phyloP scores from a whole-genome alignment of 768 basidiomycete species.

The Collybia nuda region DNA sequence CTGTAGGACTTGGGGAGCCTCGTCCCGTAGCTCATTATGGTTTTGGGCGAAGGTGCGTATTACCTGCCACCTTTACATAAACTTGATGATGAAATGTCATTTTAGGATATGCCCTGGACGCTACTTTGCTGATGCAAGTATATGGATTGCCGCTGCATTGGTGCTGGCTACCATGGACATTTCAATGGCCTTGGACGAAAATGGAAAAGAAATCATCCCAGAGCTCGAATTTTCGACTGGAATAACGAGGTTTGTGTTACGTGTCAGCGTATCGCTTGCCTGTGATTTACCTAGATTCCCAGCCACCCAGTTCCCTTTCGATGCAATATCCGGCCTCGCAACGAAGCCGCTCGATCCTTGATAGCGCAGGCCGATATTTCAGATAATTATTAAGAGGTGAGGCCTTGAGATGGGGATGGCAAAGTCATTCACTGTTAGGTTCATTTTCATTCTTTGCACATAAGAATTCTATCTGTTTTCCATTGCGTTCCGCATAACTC shows the following conservation, averaged over 20 bases:
- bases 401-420: too few relatives aligned
- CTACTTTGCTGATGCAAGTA: conserved; percentile 38
- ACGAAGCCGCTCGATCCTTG: background rate
- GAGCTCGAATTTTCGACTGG: too few relatives aligned
- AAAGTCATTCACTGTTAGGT: too few relatives aligned
- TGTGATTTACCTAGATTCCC: background rate
- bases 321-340: conserved; percentile 9
- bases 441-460: too few relatives aligned
- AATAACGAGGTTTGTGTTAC: background rate
- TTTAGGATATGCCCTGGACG: conserved; percentile 40
- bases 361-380: too few relatives aligned
- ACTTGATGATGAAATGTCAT: background rate
- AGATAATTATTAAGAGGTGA: too few relatives aligned
- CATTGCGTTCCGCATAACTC: too few relatives aligned
- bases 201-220: conserved; percentile 29
- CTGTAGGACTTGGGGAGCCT: conserved; percentile 12
- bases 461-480: too few relatives aligned
- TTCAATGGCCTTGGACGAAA: conserved; percentile 27
- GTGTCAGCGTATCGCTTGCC: background rate
- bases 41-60: conserved; percentile 21
- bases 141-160: conserved; percentile 23
- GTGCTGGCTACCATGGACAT: conserved; percentile 33
- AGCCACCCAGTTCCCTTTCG: conserved; percentile 9
- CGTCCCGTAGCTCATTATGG: conserved; percentile 17
- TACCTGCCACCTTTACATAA: background rate